These are phyloP conservation scores for Balamuthia mandrillaris DNA, from an alignment of 208 protist species.

Conservation along the genomic window DNA sequence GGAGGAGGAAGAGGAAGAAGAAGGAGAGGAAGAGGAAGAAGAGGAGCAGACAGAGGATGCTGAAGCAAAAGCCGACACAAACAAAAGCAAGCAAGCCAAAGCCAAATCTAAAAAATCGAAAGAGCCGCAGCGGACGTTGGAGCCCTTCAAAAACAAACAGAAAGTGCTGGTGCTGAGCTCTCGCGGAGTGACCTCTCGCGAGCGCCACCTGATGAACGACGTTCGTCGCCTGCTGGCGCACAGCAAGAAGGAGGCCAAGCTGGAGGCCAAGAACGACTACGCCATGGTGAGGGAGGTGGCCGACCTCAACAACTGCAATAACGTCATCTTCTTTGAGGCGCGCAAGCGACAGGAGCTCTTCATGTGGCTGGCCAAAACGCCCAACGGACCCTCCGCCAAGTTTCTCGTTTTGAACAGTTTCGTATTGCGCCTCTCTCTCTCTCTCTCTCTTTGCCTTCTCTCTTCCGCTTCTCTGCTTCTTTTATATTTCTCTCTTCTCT, in stretches of 20 bases:
- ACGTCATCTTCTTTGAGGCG: slow-evolving; percentile 84
- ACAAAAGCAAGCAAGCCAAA: not conserved
- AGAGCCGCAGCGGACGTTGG: not conserved
- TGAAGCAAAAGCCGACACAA: not conserved
- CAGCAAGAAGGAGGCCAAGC: slow-evolving; percentile 72
- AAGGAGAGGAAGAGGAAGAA: not conserved
- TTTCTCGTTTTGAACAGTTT: slow-evolving; percentile 85
- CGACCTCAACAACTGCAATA: slow-evolving; percentile 88
- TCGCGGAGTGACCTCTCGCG: slow-evolving; percentile 82
- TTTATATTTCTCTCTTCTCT: too few species aligned
- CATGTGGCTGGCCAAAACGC: slow-evolving; percentile 88
- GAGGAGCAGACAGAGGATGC: not conserved
- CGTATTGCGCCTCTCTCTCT: not conserved
- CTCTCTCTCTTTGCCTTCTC: too few species aligned
- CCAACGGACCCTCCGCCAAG: slow-evolving; percentile 89
- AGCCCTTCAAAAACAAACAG: slow-evolving; percentile 76
- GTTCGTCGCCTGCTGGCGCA: slow-evolving; percentile 89
- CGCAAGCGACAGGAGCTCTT: slow-evolving; percentile 81
- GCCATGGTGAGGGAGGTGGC: slow-evolving; percentile 82
- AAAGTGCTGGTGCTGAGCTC: slow-evolving; percentile 87
- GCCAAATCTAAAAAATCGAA: too few species aligned
- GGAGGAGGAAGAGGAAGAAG: not conserved
- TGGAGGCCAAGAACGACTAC: slow-evolving; percentile 34
- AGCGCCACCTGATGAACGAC: slow-evolving; percentile 90
- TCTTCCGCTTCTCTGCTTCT: too few species aligned